Conservation (phyloP, 257 asterid genomes). For the Catharanthus roseus region DNA sequence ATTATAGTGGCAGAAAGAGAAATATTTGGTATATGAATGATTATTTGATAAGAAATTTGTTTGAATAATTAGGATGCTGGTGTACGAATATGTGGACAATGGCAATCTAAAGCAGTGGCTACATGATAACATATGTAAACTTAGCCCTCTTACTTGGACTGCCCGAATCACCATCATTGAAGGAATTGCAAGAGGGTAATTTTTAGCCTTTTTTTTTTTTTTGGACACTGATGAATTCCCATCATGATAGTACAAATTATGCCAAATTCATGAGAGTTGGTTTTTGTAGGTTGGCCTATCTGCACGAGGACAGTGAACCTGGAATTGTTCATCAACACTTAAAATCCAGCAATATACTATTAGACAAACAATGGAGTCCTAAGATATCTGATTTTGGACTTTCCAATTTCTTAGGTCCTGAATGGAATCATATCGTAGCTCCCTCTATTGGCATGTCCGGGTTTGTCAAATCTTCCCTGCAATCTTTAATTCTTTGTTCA, state of each 20-base stretch:
- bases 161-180: slow-evolving; percentile 42
- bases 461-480: slow-evolving; percentile 11
- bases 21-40: no score
- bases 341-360: slow-evolving; percentile 46
- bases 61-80: slow-evolving; percentile 35
- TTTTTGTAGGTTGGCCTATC: slow-evolving; percentile 32
- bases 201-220: background rate
- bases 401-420: slow-evolving; percentile 30
- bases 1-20: no score
- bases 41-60: background rate
- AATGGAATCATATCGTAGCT: slow-evolving; percentile 19
- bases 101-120: slow-evolving; percentile 52
- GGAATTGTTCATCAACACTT: slow-evolving; percentile 34
- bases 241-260: background rate
- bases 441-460: slow-evolving; percentile 38
- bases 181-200: slow-evolving; percentile 67
- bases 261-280: background rate
- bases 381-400: slow-evolving; percentile 46
- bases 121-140: slow-evolving; percentile 24
- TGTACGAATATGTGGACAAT: slow-evolving; percentile 47
- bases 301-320: slow-evolving; percentile 52
- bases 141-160: slow-evolving; percentile 48
- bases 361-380: slow-evolving; percentile 60
- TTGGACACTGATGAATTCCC: background rate
- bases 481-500: background rate